Evolutionary conservation across 768 basidiomycete genomes (phyloP), one percentile per base, ranked within the genome.

Genomic region (Podaxis pistillaris): DNA sequence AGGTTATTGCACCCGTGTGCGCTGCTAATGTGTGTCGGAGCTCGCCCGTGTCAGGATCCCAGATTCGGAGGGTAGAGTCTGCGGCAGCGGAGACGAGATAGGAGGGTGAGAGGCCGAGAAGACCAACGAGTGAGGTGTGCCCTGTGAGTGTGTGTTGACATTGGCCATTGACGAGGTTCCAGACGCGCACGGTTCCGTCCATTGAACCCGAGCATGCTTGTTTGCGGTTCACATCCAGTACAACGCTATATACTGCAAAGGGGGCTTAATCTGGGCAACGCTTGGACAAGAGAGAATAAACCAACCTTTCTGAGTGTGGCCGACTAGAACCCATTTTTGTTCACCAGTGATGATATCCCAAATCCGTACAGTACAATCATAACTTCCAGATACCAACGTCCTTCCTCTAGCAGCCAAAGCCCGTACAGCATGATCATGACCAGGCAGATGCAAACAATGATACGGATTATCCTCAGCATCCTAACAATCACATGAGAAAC

Each of bases 171-270:
- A 82, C 83, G 38, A 96, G 79, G 68, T 91, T 90, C 96, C 96
- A 99, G 38, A 99, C 86, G 54, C 93, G 92, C 65, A 98, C 96
- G 1, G 94, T 96, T 51, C 94, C 92, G 73, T 98, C 96, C 96
- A 98, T 96, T 3, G 96, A 98, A 7, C 96, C 96, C 1, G 97
- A 98, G 67, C 93, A 95, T 28, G 94, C 94, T 71, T 95, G 92
- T 58, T 93, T 87, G 19, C 95, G 91, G 52, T 80, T 78, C 44
- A 88, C 83, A 72, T 98, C 96, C 44, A 96, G 84, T 11, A 96
- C 94, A 56, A 98, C 93, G 72, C 92, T 94, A 79, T 98, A 98
- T 4, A 98, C 96, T 95, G 58, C 62, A 15, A 47, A 54, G 22
- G 40, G 6, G 53, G 36, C 9, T 28, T 52, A 60, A 47, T 53